These are phyloP conservation scores for Lithospermum erythrorhizon DNA, from an alignment of 257 asterid genomes.

Conservation along the genomic window DNA sequence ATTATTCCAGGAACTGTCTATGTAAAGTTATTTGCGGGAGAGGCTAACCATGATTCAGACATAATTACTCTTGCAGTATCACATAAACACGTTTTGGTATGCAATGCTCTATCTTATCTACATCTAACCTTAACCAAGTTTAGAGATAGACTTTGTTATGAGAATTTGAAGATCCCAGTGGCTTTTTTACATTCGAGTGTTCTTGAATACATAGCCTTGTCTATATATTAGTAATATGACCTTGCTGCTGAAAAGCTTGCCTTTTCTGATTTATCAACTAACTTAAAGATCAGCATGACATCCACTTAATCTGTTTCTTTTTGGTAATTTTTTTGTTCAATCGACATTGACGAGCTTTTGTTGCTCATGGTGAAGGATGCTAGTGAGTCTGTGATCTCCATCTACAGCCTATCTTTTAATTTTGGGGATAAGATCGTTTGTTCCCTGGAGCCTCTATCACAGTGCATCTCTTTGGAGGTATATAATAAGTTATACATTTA, in stretches of 20 bases:
- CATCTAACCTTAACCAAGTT: not conserved
- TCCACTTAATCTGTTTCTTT: too few species aligned
- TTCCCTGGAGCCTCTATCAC: conserved; percentile 41
- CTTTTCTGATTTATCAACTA: too few species aligned
- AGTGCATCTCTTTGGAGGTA: conserved; percentile 50
- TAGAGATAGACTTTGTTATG: too few species aligned
- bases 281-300: too few species aligned
- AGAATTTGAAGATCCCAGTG: too few species aligned
- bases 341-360: conserved; percentile 17
- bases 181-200: not conserved
- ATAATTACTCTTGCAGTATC: not conserved
- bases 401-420: conserved; percentile 37
- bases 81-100: not conserved
- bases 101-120: not conserved
- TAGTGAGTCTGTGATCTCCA: conserved; percentile 33
- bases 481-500: conserved; percentile 22
- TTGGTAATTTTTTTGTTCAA: conserved; percentile 1
- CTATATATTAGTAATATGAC: not conserved
- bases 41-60: not conserved
- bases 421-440: conserved; percentile 44
- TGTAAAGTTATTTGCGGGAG: not conserved
- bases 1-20: not conserved
- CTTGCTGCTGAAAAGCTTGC: not conserved
- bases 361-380: conserved; percentile 39
- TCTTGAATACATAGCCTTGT: not conserved